These are phyloP conservation scores for Tardiomyces digboiensis DNA, from an alignment of 1,139 yeast genomes.

Conservation along the genomic window DNA sequence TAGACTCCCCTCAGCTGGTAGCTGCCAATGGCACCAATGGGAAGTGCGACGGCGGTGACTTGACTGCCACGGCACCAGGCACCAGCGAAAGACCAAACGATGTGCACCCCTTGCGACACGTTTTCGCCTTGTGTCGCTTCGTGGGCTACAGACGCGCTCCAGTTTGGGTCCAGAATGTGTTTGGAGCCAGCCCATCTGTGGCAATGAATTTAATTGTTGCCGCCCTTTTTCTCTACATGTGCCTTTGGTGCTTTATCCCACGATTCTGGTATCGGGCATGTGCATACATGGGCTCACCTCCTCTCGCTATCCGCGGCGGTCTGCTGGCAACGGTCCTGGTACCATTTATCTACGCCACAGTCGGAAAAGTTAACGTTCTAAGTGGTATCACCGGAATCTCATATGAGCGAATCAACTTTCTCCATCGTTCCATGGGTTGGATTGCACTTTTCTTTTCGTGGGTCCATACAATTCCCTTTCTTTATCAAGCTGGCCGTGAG, in stretches of 20 bases:
- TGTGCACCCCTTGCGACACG: constrained; percentile 1
- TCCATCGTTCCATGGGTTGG: constrained; percentile 55
- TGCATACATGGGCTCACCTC: constrained; percentile 42
- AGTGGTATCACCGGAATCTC: not conserved
- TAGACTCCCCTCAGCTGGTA: not conserved
- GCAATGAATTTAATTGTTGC: constrained; percentile 37
- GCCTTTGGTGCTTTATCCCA: constrained; percentile 40
- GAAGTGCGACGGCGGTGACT: not conserved
- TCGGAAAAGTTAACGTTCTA: not conserved
- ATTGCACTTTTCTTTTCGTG: constrained; percentile 39
- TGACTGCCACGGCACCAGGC: too few species aligned
- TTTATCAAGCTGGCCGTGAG: constrained; percentile 37
- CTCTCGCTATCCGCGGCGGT: not conserved
- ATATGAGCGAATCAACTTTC: not conserved
- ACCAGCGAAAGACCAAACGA: constrained; percentile 10
- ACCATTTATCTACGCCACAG: not conserved
- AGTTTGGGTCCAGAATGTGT: constrained; percentile 22
- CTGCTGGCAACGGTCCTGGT: not conserved
- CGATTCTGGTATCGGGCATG: constrained; percentile 50
- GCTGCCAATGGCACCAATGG: not conserved
- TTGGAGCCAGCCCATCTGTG: constrained; percentile 44
- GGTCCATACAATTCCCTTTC: constrained; percentile 49
- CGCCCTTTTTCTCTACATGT: constrained; percentile 35
- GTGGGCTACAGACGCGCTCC: constrained; percentile 44
- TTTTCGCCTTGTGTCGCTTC: constrained; percentile 34